phyloP scores from a whole-genome alignment of 371 early-diverging fungal species.

The Circinella umbellata region DNA sequence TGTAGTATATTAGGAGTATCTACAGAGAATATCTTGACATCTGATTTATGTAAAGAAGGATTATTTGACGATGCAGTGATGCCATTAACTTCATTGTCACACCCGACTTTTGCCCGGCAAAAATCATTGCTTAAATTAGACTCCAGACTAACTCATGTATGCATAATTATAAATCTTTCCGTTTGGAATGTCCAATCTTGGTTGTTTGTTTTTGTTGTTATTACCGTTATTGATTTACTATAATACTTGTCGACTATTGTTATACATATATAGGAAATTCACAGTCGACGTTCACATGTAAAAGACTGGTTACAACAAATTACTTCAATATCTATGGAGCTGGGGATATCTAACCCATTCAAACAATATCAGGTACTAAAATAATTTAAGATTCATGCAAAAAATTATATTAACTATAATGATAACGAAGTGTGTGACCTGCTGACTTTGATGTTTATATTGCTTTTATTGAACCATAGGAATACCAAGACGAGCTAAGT shows the following conservation, averaged over 20 bases:
- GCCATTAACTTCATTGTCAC: slow-evolving; percentile 1
- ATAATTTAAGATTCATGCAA: not conserved
- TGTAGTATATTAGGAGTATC: slow-evolving; percentile 28
- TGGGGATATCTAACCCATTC: slow-evolving; percentile 18
- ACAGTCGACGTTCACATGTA: slow-evolving; percentile 22
- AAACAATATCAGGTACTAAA: slow-evolving; percentile 21
- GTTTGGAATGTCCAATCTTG: slow-evolving; percentile 8
- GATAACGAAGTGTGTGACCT: not conserved
- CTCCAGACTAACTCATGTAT: slow-evolving; percentile 30
- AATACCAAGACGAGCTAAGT: slow-evolving; percentile 25
- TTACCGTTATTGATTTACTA: too few species aligned
- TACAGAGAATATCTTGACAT: slow-evolving; percentile 20
- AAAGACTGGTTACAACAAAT: slow-evolving; percentile 27
- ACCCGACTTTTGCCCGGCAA: slow-evolving; percentile 22
- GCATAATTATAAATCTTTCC: slow-evolving; percentile 13
- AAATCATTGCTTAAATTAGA: slow-evolving; percentile 22
- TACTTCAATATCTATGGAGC: slow-evolving; percentile 11
- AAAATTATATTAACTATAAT: not conserved
- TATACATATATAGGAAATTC: slow-evolving; percentile 20
- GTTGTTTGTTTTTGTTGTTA: not conserved
- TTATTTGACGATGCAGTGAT: not conserved
- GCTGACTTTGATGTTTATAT: not conserved
- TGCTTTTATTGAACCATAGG: slow-evolving; percentile 5
- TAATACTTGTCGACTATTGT: not conserved
- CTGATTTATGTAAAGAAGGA: slow-evolving; percentile 15